Evolutionary conservation across 202 grass and related monocot genomes (phyloP).

Genomic region (Schoenoplectus tabernaemontani): DNA sequence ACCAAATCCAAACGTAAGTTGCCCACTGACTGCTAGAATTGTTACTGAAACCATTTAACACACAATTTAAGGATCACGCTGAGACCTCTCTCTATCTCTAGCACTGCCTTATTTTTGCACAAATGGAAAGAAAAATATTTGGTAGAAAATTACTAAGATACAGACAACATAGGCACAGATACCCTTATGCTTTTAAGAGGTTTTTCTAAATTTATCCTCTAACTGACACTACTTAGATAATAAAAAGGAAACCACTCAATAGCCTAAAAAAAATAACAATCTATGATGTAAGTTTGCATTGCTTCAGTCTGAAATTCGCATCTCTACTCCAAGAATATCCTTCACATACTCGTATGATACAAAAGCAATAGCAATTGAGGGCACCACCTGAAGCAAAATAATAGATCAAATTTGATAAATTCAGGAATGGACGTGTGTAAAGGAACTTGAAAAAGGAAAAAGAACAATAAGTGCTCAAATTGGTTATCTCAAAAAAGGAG

Average conservation of each 20-base stretch:
- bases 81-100: conserved; percentile 43
- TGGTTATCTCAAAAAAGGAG: no score
- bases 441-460: not conserved
- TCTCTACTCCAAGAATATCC: conserved; percentile 94
- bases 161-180: conserved; percentile 49
- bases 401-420: not conserved
- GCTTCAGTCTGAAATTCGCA: conserved; percentile 93
- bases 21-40: not conserved
- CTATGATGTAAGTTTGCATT: conserved; percentile 11
- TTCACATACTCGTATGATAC: conserved; percentile 91
- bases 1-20: not conserved
- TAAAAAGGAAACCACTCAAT: conserved; percentile 6
- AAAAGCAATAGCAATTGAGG: conserved; percentile 91
- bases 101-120: conserved; percentile 61
- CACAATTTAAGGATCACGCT: conserved; percentile 40
- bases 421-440: not conserved
- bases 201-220: conserved; percentile 43
- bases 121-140: conserved; percentile 39
- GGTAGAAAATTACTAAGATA: conserved; percentile 48
- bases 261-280: conserved; percentile 61
- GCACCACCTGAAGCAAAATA: conserved; percentile 56
- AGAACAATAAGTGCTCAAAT: no score
- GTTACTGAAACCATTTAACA: conserved; percentile 17
- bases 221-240: conserved; percentile 40
- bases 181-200: conserved; percentile 47